A percentile compares a stretch with the other conserved stretches of the same genome.
Conservation (phyloP, 805 yeast species). For the Zygosaccharomyces gambellarensis region DNA sequence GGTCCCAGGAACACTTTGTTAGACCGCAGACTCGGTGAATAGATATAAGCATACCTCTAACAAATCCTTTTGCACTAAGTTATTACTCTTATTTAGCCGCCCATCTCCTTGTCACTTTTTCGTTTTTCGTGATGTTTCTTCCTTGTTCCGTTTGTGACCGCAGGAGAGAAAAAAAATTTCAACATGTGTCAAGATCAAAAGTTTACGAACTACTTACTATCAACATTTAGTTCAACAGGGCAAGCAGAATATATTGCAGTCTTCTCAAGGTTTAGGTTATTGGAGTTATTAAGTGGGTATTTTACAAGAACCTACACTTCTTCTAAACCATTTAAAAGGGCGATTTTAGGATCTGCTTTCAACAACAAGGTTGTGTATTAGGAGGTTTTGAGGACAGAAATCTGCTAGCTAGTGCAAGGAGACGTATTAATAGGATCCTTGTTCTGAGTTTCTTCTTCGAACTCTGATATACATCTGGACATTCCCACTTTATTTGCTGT, state of each 20-base stretch:
- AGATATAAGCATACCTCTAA: neutral
- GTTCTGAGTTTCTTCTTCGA: constrained; percentile 7
- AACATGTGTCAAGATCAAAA: neutral
- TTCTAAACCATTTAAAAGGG: constrained; percentile 9
- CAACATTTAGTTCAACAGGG: constrained; percentile 3
- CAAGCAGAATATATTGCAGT: constrained; percentile 8
- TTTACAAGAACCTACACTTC: constrained; percentile 11
- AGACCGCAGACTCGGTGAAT: constrained; percentile 6
- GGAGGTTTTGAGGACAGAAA: constrained; percentile 7
- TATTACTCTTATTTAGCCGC: neutral
- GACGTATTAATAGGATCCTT: neutral
- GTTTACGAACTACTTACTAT: neutral
- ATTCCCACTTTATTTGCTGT: constrained; percentile 5
- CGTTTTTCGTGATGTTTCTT: neutral
- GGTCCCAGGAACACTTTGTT: constrained; percentile 11
- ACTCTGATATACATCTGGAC: constrained; percentile 7
- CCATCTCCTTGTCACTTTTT: neutral
- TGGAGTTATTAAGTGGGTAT: constrained; percentile 5
- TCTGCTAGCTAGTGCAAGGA: constrained; percentile 1
- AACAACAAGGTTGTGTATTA: constrained; percentile 12
- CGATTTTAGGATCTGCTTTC: constrained; percentile 15
- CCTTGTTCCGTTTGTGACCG: constrained; percentile 1
- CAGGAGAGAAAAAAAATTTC: constrained; percentile 3
- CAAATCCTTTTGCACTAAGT: too few relatives aligned
- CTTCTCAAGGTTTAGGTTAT: constrained; percentile 6